phyloP scores from a whole-genome alignment of 2,329 filamentous ascomycete genomes.

The Knufia fluminis region DNA sequence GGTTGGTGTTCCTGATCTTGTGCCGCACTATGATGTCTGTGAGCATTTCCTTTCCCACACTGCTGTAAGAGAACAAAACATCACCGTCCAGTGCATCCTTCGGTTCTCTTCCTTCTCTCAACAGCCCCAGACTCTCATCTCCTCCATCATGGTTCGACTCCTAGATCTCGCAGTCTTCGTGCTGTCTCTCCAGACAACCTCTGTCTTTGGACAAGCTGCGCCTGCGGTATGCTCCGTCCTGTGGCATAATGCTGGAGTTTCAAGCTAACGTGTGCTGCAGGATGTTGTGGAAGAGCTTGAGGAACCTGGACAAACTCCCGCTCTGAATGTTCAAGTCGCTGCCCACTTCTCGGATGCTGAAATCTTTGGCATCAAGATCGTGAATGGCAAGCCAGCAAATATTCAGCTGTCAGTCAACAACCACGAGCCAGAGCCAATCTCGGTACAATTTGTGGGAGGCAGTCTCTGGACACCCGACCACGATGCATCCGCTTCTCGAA shows the following conservation, averaged over 20 bases:
- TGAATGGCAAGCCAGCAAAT: constrained; percentile 82
- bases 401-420: constrained; percentile 77
- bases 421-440: constrained; percentile 66
- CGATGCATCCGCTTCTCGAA: constrained; percentile 45
- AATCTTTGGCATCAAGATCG: constrained; percentile 88
- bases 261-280: constrained; percentile 11
- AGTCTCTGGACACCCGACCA: constrained; percentile 54
- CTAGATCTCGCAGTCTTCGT: constrained; percentile 63
- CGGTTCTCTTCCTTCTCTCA: constrained; percentile 19
- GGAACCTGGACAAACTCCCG: constrained; percentile 54
- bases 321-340: constrained; percentile 46
- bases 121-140: constrained; percentile 8
- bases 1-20: neutral
- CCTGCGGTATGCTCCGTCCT: constrained; percentile 22
- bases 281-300: constrained; percentile 56
- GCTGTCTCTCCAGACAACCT: constrained; percentile 59
- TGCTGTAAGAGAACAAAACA: neutral
- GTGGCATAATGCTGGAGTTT: constrained; percentile 17
- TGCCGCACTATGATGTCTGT: constrained; percentile 1
- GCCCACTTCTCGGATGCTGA: constrained; percentile 58
- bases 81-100: neutral
- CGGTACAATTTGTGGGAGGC: constrained; percentile 67
- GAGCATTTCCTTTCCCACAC: neutral
- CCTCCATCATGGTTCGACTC: constrained; percentile 59
- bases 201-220: constrained; percentile 51